Conservation (phyloP, 1,284 basidiomycete species). For the Trametes hirsuta region DNA sequence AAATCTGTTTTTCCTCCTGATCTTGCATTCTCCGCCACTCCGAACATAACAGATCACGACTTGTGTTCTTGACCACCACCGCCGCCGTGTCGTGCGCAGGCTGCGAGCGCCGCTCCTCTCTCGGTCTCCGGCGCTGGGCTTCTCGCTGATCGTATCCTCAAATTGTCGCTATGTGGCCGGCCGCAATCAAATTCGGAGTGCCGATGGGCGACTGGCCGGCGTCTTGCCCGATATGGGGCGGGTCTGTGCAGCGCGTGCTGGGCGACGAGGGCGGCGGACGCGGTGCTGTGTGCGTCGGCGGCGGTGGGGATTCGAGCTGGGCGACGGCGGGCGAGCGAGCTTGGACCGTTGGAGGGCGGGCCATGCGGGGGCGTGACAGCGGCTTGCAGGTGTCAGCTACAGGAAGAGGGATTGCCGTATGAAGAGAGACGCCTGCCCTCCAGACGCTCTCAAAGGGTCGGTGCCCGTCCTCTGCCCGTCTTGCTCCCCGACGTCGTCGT, state of each 20-base stretch:
- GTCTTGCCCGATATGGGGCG: too few species aligned
- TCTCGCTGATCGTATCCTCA: too few species aligned
- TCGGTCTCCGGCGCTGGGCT: too few species aligned
- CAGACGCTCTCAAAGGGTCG: constrained; percentile 22
- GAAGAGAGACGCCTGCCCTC: constrained; percentile 16
- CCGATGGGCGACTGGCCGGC: background rate
- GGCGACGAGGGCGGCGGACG: background rate
- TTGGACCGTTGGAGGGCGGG: constrained; percentile 1
- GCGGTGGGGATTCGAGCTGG: constrained; percentile 10
- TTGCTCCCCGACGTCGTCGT: constrained; percentile 19
- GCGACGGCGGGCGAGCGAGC: constrained; percentile 4
- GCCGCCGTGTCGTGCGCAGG: too few species aligned
- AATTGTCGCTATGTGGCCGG: too few species aligned
- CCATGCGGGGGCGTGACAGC: constrained; percentile 20
- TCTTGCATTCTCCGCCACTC: too few species aligned
- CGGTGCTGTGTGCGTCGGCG: constrained; percentile 8
- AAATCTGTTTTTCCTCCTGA: too few species aligned
- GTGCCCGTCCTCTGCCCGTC: constrained; percentile 16
- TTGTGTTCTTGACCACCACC: too few species aligned
- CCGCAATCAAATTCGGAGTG: background rate
- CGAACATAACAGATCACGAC: too few species aligned
- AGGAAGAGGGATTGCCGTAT: constrained; percentile 8
- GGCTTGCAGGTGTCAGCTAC: constrained; percentile 20
- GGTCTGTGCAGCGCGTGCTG: background rate
- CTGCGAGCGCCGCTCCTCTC: too few species aligned